These are phyloP conservation scores for Hyphodiscus hymeniophilus DNA, from an alignment of 495 filamentous ascomycete species.

Conservation along the genomic window DNA sequence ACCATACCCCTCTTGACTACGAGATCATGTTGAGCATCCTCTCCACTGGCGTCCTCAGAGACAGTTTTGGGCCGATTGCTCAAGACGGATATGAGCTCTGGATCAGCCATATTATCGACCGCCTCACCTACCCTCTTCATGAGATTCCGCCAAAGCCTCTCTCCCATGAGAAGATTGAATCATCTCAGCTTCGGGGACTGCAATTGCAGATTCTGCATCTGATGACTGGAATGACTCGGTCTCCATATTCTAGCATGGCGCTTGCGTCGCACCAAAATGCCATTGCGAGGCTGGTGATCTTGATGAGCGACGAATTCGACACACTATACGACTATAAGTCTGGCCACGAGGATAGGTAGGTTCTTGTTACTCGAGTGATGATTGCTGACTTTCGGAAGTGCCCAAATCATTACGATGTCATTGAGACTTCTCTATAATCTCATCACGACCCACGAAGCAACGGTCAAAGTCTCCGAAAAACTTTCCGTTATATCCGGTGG, in stretches of 20 bases:
- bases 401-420: constrained; percentile 16
- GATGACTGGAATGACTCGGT: constrained; percentile 17
- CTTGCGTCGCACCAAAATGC: constrained; percentile 14
- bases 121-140: constrained; percentile 13
- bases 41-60: constrained; percentile 19
- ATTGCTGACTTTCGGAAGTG: constrained; percentile 5
- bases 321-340: constrained; percentile 19
- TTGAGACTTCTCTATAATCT: constrained; percentile 18
- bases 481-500: constrained; percentile 18
- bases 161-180: constrained; percentile 6
- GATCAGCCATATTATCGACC: constrained; percentile 14
- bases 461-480: constrained; percentile 19
- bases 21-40: constrained; percentile 19
- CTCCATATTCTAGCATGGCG: constrained; percentile 11
- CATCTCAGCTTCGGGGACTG: constrained; percentile 1
- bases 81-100: not conserved
- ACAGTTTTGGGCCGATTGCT: constrained; percentile 19
- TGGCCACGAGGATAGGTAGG: constrained; percentile 17
- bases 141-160: constrained; percentile 12
- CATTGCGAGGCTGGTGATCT: constrained; percentile 17
- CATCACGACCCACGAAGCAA: constrained; percentile 17
- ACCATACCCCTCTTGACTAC: constrained; percentile 14
- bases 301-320: constrained; percentile 22
- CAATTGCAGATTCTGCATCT: constrained; percentile 19
- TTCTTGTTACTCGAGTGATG: not conserved